phyloP scores from a whole-genome alignment of 306 rosid genomes.

The Medicago truncatula region MtrunA17r5.0-ANR NC_053042.1:2144501-2145000 shows the following conservation, averaged over 20 bases:
- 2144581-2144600: neutral
- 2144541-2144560: no score
- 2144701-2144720: constrained; percentile 44
- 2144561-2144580: constrained; percentile 6
- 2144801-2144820: constrained; percentile 82
- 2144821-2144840: constrained; percentile 84
- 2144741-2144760: constrained; percentile 96
- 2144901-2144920: constrained; percentile 12
- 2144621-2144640: constrained; percentile 7
- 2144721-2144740: constrained; percentile 97
- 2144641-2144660: constrained; percentile 19
- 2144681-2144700: neutral
- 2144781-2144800: constrained; percentile 95
- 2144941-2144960: constrained; percentile 15
- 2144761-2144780: constrained; percentile 96
- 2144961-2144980: constrained; percentile 1
- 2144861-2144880: constrained; percentile 94
- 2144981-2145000: constrained; percentile 25
- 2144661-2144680: constrained; percentile 15
- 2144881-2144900: constrained; percentile 36
- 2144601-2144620: neutral
- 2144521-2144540: neutral
- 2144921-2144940: constrained; percentile 14
- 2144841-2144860: constrained; percentile 78
- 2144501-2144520: no score